These are phyloP conservation scores for Penicillium soppii DNA, from an alignment of 495 filamentous ascomycete species.

Conservation along the genomic window DNA sequence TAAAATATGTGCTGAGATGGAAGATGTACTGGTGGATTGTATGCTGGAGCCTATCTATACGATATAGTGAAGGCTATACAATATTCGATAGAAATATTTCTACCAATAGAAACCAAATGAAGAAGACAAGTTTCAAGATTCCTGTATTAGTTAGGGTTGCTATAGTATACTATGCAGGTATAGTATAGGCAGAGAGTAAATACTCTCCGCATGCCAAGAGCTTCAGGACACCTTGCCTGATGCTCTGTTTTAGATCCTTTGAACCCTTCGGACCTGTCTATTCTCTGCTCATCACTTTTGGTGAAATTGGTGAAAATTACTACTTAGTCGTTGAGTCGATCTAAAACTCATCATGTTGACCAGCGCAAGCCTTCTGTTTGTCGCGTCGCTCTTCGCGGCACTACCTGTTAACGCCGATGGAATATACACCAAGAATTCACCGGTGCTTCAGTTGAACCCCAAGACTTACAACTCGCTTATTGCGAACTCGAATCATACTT, in stretches of 20 bases:
- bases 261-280: neutral
- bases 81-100: too few species aligned
- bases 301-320: too few species aligned
- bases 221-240: neutral
- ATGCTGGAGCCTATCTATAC: too few species aligned
- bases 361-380: constrained; percentile 38
- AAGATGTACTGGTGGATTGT: too few species aligned
- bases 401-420: constrained; percentile 64
- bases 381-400: constrained; percentile 54
- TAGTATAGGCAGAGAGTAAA: too few species aligned
- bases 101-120: too few species aligned
- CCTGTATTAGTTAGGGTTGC: neutral
- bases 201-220: neutral
- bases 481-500: constrained; percentile 84
- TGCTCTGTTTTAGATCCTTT: neutral
- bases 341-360: constrained; percentile 24
- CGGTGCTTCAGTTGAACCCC: constrained; percentile 82
- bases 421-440: constrained; percentile 82
- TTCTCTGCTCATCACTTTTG: neutral
- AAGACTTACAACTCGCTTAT: constrained; percentile 84
- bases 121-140: too few species aligned
- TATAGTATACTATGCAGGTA: too few species aligned
- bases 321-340: too few species aligned
- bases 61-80: too few species aligned
- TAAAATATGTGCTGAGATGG: too few species aligned